Evolutionary conservation across 805 yeast genomes (phyloP), one percentile per base, ranked within the genome.

Genomic region (Lachancea quebecensis): DNA sequence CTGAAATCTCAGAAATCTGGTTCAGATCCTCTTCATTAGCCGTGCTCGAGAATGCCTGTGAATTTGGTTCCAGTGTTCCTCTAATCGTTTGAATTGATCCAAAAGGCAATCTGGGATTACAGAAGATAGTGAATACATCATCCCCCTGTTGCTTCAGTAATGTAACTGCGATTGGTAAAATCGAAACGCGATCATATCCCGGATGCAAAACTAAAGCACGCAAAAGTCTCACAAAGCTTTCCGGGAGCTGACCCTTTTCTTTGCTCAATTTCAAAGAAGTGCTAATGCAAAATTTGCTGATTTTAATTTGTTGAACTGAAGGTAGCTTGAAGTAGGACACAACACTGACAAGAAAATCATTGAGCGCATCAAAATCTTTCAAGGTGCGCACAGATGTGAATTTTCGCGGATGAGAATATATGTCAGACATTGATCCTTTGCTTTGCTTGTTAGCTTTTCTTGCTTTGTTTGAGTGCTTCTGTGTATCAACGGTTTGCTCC

Each of bases 41-140:
- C 9, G 33, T 30, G 14, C 14, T 14, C 25, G 25, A 21, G 9
- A 30, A 8, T 4, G 3, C 14, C 21, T 10, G 4, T 10, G 2
- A 17, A 4, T 9, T 11, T 25, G 39, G 17, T 15, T 29, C 29
- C 30, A 36, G 41, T 11, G 17, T 31, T 18, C 27, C 32, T 55
- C 50, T 33, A 50, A 62, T 50, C 31, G 54, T 55, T 38, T 64
- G 58, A 32, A 65, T 47, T 27, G 59, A 50, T 15, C 62, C 56
- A 50, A 63, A 71, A 2, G 96, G 95, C 53, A 87, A 76, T 55
- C 93, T 71, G 35, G 96, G 95, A 55, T 84, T 83, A 44, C 78
- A 73, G 53, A 86, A 70, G 1, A 83, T 69, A 56, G 85, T 77
- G 35, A 81, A 59, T 16, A 76, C 58, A 8, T 70, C 74, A 55